These are phyloP conservation scores for Bromus sterilis DNA, from an alignment of 176 grass and related monocot genomes.

Conservation along the genomic window DNA sequence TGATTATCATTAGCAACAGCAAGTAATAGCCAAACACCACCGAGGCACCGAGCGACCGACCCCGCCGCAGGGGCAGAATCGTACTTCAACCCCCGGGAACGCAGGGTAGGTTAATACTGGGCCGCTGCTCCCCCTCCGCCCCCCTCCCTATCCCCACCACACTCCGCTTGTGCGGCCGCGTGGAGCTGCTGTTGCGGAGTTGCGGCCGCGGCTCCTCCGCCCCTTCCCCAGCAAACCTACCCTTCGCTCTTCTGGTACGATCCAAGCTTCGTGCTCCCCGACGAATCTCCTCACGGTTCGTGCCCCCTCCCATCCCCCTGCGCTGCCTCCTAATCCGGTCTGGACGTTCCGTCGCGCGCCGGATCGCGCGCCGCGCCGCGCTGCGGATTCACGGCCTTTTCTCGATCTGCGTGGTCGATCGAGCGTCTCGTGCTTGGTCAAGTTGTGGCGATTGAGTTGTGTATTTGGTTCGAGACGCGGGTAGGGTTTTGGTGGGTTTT, in stretches of 20 bases:
- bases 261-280: not conserved
- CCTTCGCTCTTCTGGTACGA: not conserved
- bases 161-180: slow-evolving; percentile 37
- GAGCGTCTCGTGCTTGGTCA: not conserved
- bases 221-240: not conserved
- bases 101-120: slow-evolving; percentile 22
- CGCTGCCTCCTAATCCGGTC: not conserved
- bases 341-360: not conserved
- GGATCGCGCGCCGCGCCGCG: slow-evolving; percentile 7
- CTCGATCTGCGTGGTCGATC: not conserved
- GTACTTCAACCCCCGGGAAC: slow-evolving; percentile 18
- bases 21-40: too few relatives aligned
- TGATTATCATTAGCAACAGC: too few relatives aligned
- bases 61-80: slow-evolving; percentile 27
- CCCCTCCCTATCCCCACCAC: slow-evolving; percentile 21
- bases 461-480: not conserved
- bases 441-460: not conserved
- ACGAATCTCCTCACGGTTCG: slow-evolving; percentile 11
- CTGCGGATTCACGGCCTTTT: not conserved
- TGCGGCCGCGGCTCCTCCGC: slow-evolving; percentile 2
- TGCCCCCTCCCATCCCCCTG: not conserved
- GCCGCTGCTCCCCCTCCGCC: not conserved
- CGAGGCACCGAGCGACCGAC: too few relatives aligned
- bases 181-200: slow-evolving; percentile 11
- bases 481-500: slow-evolving; percentile 28